These are phyloP conservation scores for Striga hermonthica DNA, from an alignment of 305 asterid species.

Conservation along the genomic window DNA sequence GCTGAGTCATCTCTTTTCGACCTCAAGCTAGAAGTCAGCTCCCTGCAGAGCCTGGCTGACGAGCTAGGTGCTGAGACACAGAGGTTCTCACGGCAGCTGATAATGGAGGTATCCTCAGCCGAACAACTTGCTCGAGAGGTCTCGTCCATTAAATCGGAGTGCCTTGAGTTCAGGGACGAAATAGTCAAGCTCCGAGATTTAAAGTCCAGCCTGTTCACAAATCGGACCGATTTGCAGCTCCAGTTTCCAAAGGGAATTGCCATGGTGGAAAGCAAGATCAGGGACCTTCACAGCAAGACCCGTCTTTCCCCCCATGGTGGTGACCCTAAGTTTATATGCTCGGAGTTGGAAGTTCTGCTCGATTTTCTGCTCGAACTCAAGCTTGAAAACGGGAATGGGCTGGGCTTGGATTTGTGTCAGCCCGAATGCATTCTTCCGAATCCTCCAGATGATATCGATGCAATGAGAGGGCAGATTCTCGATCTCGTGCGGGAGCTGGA, in stretches of 20 bases:
- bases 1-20: constrained; percentile 74
- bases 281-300: constrained; percentile 62
- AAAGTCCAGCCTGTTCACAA: constrained; percentile 48
- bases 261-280: constrained; percentile 58
- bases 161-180: constrained; percentile 65
- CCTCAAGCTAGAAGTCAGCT: constrained; percentile 74
- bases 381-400: constrained; percentile 57
- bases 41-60: constrained; percentile 75
- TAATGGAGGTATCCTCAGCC: constrained; percentile 62
- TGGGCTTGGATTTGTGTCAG: constrained; percentile 70
- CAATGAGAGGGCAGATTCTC: constrained; percentile 70
- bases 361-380: constrained; percentile 54
- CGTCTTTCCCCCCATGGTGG: constrained; percentile 47
- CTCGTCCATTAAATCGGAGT: constrained; percentile 62
- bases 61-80: constrained; percentile 70
- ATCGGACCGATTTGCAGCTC: neutral
- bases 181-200: constrained; percentile 47
- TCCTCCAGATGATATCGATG: constrained; percentile 53
- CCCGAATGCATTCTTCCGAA: constrained; percentile 70
- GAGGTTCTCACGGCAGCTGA: constrained; percentile 51
- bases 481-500: constrained; percentile 89
- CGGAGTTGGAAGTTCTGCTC: constrained; percentile 65
- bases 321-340: constrained; percentile 51
- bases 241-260: constrained; percentile 26
- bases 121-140: constrained; percentile 69